Evolutionary conservation across 2,329 filamentous ascomycete genomes (phyloP), one percentile per base, ranked within the genome.

Genomic region (Fusarium foetens): DNA sequence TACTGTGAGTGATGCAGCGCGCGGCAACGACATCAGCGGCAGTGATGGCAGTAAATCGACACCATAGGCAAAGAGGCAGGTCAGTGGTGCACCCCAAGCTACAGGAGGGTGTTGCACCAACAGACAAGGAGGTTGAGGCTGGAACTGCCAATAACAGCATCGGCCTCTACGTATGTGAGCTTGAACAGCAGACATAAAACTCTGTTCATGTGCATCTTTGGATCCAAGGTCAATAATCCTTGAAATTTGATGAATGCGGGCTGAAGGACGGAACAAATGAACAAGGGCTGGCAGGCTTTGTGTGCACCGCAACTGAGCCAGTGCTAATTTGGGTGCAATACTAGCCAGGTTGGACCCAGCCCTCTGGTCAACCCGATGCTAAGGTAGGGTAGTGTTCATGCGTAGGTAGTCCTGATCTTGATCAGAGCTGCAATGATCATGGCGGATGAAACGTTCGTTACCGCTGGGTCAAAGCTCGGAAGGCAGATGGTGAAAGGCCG

Each of bases 21-120:
- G 60, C 52, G 51, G 58, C 46, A 65, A 58, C 43, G 63, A 42
- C 54, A 58, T 43, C 49, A 38, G 45, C 29, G 23, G 60, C 61
- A 46, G 70, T 33, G 48, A 53, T 63, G 58, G 55, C 58, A 64
- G 70, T 48, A 33, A 55, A 59, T 68, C 49, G 46, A 59, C 49
- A 58, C 36, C 48, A 71, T 45, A 60, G 55, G 35, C 53, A 46
- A 59, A 59, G 27, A 69, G 39, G 55, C 58, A 76, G 59, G 55
- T 43, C 59, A 70, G 57, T 57, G 70, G 57, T 70, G 67, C 58
- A 69, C 72, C 45, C 45, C 43, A 67, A 39, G 57, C 36, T 52
- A 42, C 39, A 70, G 61, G 57, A 72, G 43, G 58, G 55, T 65
- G 75, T 75, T 68, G 59, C 54, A 68, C 70, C 57, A 48, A 49